Base-by-base conservation (phyloP, 1,284 basidiomycete genomes). In the Microbotryum saponariae region DNA sequence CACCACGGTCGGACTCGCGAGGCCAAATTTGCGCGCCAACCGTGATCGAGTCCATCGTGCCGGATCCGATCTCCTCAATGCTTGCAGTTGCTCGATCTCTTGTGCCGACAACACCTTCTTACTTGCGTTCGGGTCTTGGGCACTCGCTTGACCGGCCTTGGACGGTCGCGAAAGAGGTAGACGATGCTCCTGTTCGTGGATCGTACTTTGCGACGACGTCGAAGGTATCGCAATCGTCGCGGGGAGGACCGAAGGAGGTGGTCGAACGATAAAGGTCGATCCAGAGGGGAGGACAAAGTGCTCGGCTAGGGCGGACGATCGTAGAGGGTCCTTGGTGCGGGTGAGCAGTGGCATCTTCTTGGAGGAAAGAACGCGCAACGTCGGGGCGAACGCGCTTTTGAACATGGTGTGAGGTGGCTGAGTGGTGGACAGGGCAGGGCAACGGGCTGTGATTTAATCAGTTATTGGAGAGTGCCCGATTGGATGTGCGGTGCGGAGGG, bases 211-310 rank as follows among this genome's bases (percentile, higher is more conserved):
- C 16, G 46, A 51, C 46, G 16, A 61, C 46, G 54, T 56, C 45
- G n/a, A 51, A 42, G 45, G 54, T 45, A 61, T 9, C 9, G 66
- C 59, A 44, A 58, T 51, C 10, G 57, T 51, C 0, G 66, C 51
- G 1, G 66, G 66, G 5, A 67, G 21, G 18, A 57, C 23, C 14
- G 61, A 61, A 21, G 66, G 63, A 2, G 66, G 66, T 2, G 63
- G 61, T 23, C 66, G 51, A n/a, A 65, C 59, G 57, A 63, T 58
- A 45, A 67, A 67, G 44, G 33, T 29, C 27, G 45, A 23, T 14
- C 63, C 63, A 2, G 54, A 54, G n/a, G 61, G 59, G 9, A 63
- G 49, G 33, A 46, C 18, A 42, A 59, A 67, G 59, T 67, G 66
- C 21, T 61, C 53, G 14, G 66, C 61, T 25, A n/a, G 8, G 7